These are phyloP conservation scores for Fallopia convolvulus DNA, from an alignment of 148 eudicot species.

Conservation along the genomic window DNA sequence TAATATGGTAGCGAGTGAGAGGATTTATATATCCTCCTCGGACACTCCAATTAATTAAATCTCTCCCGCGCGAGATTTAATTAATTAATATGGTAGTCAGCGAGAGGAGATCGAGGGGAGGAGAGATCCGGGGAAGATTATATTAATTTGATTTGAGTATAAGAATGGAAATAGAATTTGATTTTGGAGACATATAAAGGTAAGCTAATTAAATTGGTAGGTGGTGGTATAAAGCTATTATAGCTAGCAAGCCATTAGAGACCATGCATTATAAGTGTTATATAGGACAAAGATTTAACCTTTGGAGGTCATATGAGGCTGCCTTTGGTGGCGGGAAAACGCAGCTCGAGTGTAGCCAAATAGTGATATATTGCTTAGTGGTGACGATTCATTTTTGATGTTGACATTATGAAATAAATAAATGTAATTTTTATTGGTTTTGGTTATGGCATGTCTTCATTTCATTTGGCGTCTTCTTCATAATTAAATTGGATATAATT, in stretches of 20 bases:
- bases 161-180: not conserved
- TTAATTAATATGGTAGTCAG: too few species aligned
- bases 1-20: too few species aligned
- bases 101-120: too few species aligned
- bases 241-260: not conserved
- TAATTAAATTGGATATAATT: not conserved
- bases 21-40: too few species aligned
- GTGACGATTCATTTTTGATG: not conserved
- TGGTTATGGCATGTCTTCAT: not conserved
- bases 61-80: too few species aligned
- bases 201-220: not conserved
- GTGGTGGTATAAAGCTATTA: not conserved
- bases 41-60: too few species aligned
- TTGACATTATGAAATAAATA: not conserved
- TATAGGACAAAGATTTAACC: constrained; percentile 4
- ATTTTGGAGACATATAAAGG: not conserved
- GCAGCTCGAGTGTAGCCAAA: not conserved
- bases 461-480: not conserved
- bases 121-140: not conserved
- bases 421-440: not conserved
- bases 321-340: constrained; percentile 4
- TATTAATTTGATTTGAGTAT: too few species aligned
- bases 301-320: constrained; percentile 4
- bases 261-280: not conserved
- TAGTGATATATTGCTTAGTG: not conserved